Conservation (phyloP, 1,139 yeast species). For the Kodamaea derodonti region DNA sequence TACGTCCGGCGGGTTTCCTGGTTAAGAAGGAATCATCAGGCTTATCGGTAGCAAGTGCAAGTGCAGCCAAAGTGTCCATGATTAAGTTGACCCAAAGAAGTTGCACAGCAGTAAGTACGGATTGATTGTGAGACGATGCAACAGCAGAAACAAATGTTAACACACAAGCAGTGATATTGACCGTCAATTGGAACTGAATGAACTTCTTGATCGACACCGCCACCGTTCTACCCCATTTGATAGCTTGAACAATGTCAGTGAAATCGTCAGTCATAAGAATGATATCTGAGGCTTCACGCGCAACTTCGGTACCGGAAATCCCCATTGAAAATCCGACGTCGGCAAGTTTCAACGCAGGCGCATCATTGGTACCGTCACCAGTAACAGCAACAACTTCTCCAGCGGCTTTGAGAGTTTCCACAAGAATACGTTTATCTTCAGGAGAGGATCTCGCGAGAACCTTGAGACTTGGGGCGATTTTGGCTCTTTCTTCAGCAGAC, state of each 20-base stretch:
- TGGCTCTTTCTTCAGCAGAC: slow-evolving; percentile 50
- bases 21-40: slow-evolving; percentile 80
- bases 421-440: slow-evolving; percentile 86
- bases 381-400: slow-evolving; percentile 98
- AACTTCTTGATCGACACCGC: slow-evolving; percentile 91
- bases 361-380: slow-evolving; percentile 97
- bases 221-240: slow-evolving; percentile 98
- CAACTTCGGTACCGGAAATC: slow-evolving; percentile 89
- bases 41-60: slow-evolving; percentile 96
- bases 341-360: slow-evolving; percentile 88
- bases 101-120: slow-evolving; percentile 96
- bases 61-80: slow-evolving; percentile 97
- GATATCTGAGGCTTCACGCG: slow-evolving; percentile 93
- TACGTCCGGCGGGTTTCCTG: slow-evolving; percentile 81
- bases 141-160: slow-evolving; percentile 93
- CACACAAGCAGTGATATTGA: slow-evolving; percentile 90
- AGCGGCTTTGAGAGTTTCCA: slow-evolving; percentile 70
- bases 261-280: slow-evolving; percentile 95
- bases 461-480: slow-evolving; percentile 65
- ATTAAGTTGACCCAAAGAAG: slow-evolving; percentile 94
- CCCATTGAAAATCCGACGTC: slow-evolving; percentile 97
- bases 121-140: slow-evolving; percentile 68
- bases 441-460: slow-evolving; percentile 95
- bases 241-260: slow-evolving; percentile 93
- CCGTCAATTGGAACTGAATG: slow-evolving; percentile 93